Conservation (phyloP, 2,329 filamentous ascomycete species). For the Talaromyces islandicus region DNA sequence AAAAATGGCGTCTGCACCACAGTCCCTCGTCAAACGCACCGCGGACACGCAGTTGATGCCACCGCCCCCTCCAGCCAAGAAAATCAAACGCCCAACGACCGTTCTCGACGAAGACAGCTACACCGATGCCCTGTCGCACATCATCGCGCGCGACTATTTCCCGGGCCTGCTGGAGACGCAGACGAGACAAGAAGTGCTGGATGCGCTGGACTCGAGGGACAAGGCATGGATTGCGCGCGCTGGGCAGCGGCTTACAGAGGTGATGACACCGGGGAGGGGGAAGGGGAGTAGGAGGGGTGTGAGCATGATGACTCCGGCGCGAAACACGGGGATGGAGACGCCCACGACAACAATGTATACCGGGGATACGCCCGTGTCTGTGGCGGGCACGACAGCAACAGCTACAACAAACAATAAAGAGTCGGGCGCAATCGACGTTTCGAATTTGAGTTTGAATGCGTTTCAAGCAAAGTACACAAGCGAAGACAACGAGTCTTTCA, state of each 20-base stretch:
- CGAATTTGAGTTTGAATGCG: slow-evolving; percentile 70
- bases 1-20: slow-evolving; percentile 23
- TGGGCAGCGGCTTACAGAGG: slow-evolving; percentile 62
- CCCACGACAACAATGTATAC: slow-evolving; percentile 31
- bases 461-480: slow-evolving; percentile 95
- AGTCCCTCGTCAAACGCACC: slow-evolving; percentile 30
- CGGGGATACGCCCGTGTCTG: slow-evolving; percentile 61
- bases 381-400: slow-evolving; percentile 28
- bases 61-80: slow-evolving; percentile 75
- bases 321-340: slow-evolving; percentile 19
- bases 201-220: slow-evolving; percentile 83
- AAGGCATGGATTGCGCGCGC: slow-evolving; percentile 80
- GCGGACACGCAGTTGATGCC: slow-evolving; percentile 65
- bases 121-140: slow-evolving; percentile 81
- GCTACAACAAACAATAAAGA: slow-evolving; percentile 32
- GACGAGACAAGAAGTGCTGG: slow-evolving; percentile 84
- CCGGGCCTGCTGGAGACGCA: slow-evolving; percentile 82
- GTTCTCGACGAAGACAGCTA: slow-evolving; percentile 93
- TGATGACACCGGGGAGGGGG: slow-evolving; percentile 64
- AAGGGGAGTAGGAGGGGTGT: slow-evolving; percentile 29
- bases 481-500: slow-evolving; percentile 97
- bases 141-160: slow-evolving; percentile 96
- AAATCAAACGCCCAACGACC: slow-evolving; percentile 82
- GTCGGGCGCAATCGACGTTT: slow-evolving; percentile 55
- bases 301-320: slow-evolving; percentile 17